These are phyloP conservation scores for Cyclanthera cordifolia DNA, from an alignment of 306 rosid genomes.

Conservation along the genomic window DNA sequence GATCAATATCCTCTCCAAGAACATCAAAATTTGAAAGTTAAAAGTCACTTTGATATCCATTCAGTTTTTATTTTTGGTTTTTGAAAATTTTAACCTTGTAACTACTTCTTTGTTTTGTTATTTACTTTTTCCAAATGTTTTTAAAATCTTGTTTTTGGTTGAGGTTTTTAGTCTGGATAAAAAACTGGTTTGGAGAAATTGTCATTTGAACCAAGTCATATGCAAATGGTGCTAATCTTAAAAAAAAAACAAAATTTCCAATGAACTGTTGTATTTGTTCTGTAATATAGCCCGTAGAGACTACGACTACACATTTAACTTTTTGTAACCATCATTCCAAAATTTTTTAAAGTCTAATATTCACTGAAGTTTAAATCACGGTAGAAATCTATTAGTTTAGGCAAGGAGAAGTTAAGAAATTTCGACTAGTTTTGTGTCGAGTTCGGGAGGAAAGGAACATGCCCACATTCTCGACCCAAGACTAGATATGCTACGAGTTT, in stretches of 20 bases:
- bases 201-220: too few species aligned
- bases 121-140: too few species aligned
- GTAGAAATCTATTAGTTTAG: not conserved
- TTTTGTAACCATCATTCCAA: not conserved
- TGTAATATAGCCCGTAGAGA: too few species aligned
- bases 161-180: too few species aligned
- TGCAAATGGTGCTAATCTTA: too few species aligned
- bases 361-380: not conserved
- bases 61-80: not conserved
- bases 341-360: not conserved
- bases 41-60: not conserved
- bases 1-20: too few species aligned
- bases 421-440: too few species aligned
- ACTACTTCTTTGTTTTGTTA: not conserved
- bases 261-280: too few species aligned
- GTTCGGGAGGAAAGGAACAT: not conserved
- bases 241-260: too few species aligned
- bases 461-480: not conserved
- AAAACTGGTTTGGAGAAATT: not conserved
- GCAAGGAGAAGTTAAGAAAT: too few species aligned
- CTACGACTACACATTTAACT: not conserved
- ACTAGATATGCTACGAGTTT: not conserved
- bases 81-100: not conserved
- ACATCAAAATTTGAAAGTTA: not conserved
- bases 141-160: too few species aligned